phyloP scores from a whole-genome alignment of 1,284 basidiomycete genomes.

The Athelia sp. region DNA sequence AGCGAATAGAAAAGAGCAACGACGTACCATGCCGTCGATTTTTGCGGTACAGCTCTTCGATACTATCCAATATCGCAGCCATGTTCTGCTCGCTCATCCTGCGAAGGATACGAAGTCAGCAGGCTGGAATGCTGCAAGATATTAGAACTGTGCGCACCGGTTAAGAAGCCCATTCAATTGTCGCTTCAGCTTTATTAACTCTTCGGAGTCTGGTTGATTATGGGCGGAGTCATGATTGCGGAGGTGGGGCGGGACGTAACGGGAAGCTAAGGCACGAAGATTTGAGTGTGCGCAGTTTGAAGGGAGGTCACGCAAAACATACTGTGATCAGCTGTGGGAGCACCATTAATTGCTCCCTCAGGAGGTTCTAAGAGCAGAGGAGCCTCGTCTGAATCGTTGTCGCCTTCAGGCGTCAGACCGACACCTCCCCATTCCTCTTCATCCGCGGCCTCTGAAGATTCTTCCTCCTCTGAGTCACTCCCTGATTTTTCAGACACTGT shows the following conservation, averaged over 20 bases:
- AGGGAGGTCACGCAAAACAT: too few relatives aligned
- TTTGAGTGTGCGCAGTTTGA: not conserved
- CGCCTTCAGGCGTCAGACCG: not conserved
- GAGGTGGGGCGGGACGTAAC: conserved; percentile 65
- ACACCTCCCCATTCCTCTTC: not conserved
- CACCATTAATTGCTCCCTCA: too few relatives aligned
- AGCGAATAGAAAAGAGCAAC: conserved; percentile 3
- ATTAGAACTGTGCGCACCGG: conserved; percentile 42
- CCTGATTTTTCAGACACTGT: not conserved
- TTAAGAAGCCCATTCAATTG: conserved; percentile 89
- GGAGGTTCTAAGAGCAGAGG: not conserved
- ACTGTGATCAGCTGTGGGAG: too few relatives aligned
- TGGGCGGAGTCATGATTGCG: conserved; percentile 33
- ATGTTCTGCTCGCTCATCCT: conserved; percentile 93
- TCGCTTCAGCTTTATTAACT: conserved; percentile 62
- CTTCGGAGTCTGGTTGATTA: conserved; percentile 40
- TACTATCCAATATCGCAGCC: conserved; percentile 68
- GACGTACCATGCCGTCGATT: conserved; percentile 75
- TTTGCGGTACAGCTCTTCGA: conserved; percentile 78
- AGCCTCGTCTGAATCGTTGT: conserved; percentile 1
- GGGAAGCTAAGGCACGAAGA: conserved; percentile 26
- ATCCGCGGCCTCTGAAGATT: not conserved
- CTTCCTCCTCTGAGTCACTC: not conserved
- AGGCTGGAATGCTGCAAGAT: not conserved
- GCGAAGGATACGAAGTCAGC: conserved; percentile 4